Evolutionary conservation across 108 stramenopile genomes (phyloP).

Genomic region (Nannochloropsis oceanica): DNA sequence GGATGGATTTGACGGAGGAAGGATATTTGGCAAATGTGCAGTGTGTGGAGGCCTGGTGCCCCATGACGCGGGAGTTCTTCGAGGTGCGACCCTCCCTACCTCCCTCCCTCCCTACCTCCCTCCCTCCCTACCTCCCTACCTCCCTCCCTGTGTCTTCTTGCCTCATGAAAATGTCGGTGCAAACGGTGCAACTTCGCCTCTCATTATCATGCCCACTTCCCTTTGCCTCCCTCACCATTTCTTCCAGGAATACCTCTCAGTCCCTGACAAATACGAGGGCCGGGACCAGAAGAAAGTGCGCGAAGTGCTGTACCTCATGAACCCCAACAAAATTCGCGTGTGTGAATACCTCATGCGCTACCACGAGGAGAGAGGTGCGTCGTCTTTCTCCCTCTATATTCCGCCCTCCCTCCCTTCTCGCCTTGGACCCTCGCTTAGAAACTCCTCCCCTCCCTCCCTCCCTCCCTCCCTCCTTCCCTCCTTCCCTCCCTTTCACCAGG

Average conservation of each 20-base stretch:
- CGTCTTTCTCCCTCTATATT: neutral
- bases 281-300: conserved; percentile 36
- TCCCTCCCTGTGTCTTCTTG: neutral
- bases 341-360: conserved; percentile 74
- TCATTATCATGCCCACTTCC: neutral
- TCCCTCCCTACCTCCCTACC: neutral
- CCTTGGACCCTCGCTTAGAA: neutral
- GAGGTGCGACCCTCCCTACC: neutral
- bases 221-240: neutral
- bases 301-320: conserved; percentile 90
- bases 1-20: conserved; percentile 94
- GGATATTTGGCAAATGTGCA: conserved; percentile 94
- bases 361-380: conserved; percentile 64
- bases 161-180: neutral
- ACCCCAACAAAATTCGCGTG: conserved; percentile 83
- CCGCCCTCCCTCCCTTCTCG: neutral
- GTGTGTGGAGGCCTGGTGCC: conserved; percentile 96
- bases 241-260: conserved; percentile 63
- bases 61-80: conserved; percentile 95
- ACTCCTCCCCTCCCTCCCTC: neutral
- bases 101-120: neutral
- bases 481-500: conserved; percentile 5
- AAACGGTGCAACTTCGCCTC: neutral
- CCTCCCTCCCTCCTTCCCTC: neutral
- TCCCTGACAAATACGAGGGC: neutral